Evolutionary conservation across 441 rosid genomes (phyloP).

Genomic region (Geranium incanum): DNA sequence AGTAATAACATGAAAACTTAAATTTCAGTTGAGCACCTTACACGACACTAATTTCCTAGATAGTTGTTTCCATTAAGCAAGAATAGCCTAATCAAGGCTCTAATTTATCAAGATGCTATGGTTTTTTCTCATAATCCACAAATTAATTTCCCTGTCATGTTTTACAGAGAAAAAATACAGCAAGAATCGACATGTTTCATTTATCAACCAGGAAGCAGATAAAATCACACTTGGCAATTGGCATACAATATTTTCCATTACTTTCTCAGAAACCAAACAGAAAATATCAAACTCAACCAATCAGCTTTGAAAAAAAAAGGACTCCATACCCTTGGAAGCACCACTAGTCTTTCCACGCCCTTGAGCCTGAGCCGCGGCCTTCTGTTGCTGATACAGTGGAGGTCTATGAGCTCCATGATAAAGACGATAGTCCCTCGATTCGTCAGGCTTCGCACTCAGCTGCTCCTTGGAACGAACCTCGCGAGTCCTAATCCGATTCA

Average conservation of each 20-base stretch:
- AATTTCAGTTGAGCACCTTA: background rate
- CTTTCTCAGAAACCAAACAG: constrained; percentile 15
- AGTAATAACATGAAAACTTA: background rate
- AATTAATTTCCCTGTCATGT: background rate
- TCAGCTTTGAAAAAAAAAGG: background rate
- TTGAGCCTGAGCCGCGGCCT: constrained; percentile 35
- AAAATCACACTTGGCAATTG: background rate
- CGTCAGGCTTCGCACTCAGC: constrained; percentile 23
- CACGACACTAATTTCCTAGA: background rate
- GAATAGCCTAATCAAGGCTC: background rate
- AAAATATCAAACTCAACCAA: background rate
- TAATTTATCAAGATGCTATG: background rate
- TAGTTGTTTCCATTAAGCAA: background rate
- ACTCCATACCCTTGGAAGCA: constrained; percentile 39
- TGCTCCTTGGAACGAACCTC: constrained; percentile 20
- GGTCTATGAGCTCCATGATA: constrained; percentile 32
- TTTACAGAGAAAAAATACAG: background rate
- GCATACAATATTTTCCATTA: background rate
- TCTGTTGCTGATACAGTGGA: constrained; percentile 36
- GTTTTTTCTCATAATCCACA: background rate
- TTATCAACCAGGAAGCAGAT: background rate
- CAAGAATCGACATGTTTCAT: background rate
- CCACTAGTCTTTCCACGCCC: constrained; percentile 26
- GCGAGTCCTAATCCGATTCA: constrained; percentile 73
- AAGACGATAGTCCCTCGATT: constrained; percentile 27